Conservation (phyloP, 2,329 filamentous ascomycete species). For the Tolypocladium ovalisporum region DNA sequence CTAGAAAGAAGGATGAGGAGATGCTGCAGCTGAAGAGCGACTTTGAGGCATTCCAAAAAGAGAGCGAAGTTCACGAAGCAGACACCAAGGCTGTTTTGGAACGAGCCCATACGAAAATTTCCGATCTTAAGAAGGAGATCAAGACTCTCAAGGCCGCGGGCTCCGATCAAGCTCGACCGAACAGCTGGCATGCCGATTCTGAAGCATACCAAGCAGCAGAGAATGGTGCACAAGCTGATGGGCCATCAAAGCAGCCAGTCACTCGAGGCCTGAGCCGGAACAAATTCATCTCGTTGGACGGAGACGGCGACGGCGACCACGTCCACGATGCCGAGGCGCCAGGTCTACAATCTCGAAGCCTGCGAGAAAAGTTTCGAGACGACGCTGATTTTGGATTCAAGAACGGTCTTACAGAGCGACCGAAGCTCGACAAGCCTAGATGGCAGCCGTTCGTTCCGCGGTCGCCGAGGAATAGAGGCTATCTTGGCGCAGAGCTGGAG, state of each 20-base stretch:
- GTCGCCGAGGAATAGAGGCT: conserved; percentile 25
- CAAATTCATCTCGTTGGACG: background rate
- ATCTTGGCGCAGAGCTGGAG: conserved; percentile 21
- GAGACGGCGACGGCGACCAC: too few species aligned
- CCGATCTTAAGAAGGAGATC: conserved; percentile 43
- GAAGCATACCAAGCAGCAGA: conserved; percentile 5
- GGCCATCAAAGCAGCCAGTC: background rate
- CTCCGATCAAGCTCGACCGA: conserved; percentile 12
- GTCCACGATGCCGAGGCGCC: conserved; percentile 3
- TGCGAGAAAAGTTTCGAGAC: conserved; percentile 24
- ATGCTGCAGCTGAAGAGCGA: conserved; percentile 38
- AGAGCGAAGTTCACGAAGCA: conserved; percentile 40
- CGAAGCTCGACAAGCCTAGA: conserved; percentile 21
- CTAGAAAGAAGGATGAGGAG: conserved; percentile 35
- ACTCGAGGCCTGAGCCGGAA: background rate
- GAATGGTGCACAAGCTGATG: conserved; percentile 1
- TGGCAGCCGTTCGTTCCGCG: conserved; percentile 32
- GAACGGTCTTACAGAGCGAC: conserved; percentile 11
- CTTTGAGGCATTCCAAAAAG: conserved; percentile 41
- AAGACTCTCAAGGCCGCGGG: conserved; percentile 27
- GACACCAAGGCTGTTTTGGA: conserved; percentile 45
- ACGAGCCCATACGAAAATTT: conserved; percentile 45
- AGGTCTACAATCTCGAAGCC: conserved; percentile 11
- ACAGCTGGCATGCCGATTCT: conserved; percentile 17
- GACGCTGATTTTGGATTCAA: conserved; percentile 11